phyloP scores from a whole-genome alignment of 2,329 filamentous ascomycete genomes.

The Diaporthe australafricana region DNA sequence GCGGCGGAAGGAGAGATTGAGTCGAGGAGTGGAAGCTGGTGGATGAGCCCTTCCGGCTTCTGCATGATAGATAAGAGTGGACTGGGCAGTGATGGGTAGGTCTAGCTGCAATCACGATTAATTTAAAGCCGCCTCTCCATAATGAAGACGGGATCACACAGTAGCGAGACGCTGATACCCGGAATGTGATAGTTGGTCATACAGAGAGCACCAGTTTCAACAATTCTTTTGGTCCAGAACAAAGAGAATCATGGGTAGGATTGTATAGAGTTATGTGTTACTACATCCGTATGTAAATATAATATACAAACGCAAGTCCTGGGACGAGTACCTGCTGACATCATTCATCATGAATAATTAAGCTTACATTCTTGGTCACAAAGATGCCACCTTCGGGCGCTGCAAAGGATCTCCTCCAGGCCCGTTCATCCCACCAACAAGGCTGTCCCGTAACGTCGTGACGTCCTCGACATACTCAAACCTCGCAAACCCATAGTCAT shows the following conservation, averaged over 20 bases:
- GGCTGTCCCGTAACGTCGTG: neutral
- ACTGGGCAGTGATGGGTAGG: too few relatives aligned
- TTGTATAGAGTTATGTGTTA: neutral
- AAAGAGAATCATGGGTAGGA: neutral
- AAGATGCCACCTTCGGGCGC: neutral
- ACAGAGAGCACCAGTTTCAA: too few relatives aligned
- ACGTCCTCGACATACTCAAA: conserved; percentile 33
- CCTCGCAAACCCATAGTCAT: conserved; percentile 25
- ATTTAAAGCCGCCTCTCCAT: too few relatives aligned
- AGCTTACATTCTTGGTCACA: neutral
- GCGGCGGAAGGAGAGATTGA: neutral
- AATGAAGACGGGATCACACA: too few relatives aligned
- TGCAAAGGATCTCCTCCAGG: neutral
- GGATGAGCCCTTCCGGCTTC: neutral
- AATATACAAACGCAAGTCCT: neutral
- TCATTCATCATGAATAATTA: too few relatives aligned
- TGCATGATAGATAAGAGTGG: too few relatives aligned
- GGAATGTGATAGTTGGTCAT: too few relatives aligned
- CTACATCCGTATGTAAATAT: neutral
- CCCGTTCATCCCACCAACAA: neutral
- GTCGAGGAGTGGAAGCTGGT: neutral
- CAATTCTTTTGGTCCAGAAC: too few relatives aligned
- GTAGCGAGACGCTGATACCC: too few relatives aligned
- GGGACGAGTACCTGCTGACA: too few relatives aligned
- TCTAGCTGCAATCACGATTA: too few relatives aligned